These are phyloP conservation scores for Umbelopsis sp. DNA, from an alignment of 371 early-diverging fungal genomes.

Conservation along the genomic window DNA sequence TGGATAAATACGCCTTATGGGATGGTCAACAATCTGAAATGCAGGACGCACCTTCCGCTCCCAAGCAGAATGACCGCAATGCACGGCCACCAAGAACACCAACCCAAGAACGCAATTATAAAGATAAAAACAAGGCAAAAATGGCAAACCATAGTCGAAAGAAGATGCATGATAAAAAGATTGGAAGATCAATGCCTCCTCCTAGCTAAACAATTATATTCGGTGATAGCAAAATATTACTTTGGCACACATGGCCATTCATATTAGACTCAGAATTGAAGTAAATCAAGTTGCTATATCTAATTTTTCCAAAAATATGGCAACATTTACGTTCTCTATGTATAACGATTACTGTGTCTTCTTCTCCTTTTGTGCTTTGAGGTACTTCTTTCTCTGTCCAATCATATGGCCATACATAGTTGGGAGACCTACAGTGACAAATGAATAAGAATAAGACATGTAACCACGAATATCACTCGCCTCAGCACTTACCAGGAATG, in stretches of 20 bases:
- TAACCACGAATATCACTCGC: neutral
- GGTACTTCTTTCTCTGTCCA: constrained; percentile 78
- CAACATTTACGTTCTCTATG: neutral
- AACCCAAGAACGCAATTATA: constrained; percentile 46
- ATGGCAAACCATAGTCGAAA: constrained; percentile 73
- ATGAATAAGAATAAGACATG: neutral
- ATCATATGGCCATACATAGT: constrained; percentile 92
- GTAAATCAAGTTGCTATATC: too few relatives aligned
- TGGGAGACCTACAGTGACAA: constrained; percentile 64
- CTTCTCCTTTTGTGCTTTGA: constrained; percentile 50
- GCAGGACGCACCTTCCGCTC: constrained; percentile 21
- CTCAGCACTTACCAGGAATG: constrained; percentile 46
- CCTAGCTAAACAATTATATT: neutral
- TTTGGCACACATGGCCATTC: too few relatives aligned
- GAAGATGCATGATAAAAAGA: constrained; percentile 66
- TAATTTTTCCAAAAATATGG: neutral
- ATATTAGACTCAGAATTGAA: too few relatives aligned
- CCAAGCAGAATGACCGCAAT: constrained; percentile 22
- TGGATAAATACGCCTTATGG: constrained; percentile 64
- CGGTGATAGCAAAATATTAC: neutral
- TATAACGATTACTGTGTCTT: constrained; percentile 12
- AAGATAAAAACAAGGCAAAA: constrained; percentile 66
- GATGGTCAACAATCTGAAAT: constrained; percentile 36
- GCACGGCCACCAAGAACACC: constrained; percentile 28
- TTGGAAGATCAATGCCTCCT: constrained; percentile 35